Conservation (phyloP, 1,284 basidiomycete species). For the Schizophyllum commune region DNA sequence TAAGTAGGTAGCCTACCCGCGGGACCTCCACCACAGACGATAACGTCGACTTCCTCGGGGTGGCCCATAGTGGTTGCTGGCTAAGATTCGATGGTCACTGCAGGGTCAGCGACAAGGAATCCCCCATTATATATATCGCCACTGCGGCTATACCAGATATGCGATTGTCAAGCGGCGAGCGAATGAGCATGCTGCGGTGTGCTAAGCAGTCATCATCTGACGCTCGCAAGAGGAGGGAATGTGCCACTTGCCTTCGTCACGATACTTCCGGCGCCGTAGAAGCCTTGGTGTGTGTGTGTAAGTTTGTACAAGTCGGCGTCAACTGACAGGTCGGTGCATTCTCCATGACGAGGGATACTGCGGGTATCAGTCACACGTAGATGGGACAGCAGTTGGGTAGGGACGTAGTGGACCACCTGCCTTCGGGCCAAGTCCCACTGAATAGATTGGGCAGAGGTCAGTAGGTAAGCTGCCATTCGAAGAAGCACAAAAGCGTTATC, state of each 20-base stretch:
- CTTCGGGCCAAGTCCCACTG: background rate
- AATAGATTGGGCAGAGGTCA: background rate
- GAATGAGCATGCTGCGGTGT: background rate
- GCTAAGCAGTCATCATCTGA: background rate
- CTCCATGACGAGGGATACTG: background rate
- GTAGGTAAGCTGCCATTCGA: background rate
- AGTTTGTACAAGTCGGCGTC: background rate
- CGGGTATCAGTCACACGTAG: background rate
- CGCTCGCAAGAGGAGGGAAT: background rate
- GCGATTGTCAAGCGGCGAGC: background rate
- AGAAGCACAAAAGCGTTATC: background rate
- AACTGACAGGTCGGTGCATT: background rate
- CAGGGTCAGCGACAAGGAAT: too few relatives aligned
- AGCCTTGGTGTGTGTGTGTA: background rate
- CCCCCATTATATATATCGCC: too few relatives aligned
- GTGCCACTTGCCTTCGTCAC: background rate
- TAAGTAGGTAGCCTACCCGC: constrained; percentile 30
- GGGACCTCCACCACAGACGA: constrained; percentile 58
- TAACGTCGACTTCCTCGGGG: constrained; percentile 68
- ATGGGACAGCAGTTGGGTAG: background rate
- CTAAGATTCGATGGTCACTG: background rate
- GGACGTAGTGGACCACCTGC: background rate
- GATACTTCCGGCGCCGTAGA: background rate
- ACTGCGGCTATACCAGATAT: too few relatives aligned
- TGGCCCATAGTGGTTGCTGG: constrained; percentile 32